A percentile compares a stretch with the other conserved stretches of the same genome.
phyloP scores from a whole-genome alignment of 495 filamentous ascomycete genomes.

The Hyaloscypha hepaticicola region DNA sequence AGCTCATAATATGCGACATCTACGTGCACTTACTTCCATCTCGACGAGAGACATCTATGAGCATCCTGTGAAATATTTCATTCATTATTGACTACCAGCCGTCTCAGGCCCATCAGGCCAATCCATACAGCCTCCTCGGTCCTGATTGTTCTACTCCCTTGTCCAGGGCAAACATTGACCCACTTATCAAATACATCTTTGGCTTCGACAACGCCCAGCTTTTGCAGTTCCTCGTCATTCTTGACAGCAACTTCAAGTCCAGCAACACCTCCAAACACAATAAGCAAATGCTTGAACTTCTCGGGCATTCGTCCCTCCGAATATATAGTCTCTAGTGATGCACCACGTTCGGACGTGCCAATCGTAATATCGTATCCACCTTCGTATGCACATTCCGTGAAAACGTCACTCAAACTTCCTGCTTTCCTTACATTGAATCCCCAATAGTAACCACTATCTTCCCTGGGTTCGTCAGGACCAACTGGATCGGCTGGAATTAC shows the following conservation, averaged over 20 bases:
- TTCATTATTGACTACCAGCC: constrained; percentile 36
- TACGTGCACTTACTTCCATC: no score
- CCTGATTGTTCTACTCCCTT: constrained; percentile 73
- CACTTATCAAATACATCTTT: constrained; percentile 73
- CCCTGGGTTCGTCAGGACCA: constrained; percentile 57
- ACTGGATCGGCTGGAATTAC: constrained; percentile 49
- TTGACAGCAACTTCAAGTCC: constrained; percentile 69
- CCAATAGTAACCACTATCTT: constrained; percentile 74
- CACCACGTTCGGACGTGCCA: constrained; percentile 72
- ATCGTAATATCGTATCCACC: constrained; percentile 68
- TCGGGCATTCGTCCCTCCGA: constrained; percentile 38
- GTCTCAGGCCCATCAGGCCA: constrained; percentile 58
- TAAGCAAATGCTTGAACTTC: constrained; percentile 62
- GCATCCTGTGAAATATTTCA: neutral
- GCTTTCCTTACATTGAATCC: constrained; percentile 65
- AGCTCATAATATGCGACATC: no score
- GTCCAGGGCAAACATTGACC: constrained; percentile 71
- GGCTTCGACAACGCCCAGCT: constrained; percentile 53
- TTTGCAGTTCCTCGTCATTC: constrained; percentile 58
- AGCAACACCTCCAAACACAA: constrained; percentile 71
- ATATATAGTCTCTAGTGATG: constrained; percentile 43
- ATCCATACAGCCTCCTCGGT: constrained; percentile 79
- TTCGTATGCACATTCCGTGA: constrained; percentile 62
- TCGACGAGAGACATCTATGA: neutral
- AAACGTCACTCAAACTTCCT: constrained; percentile 58